Evolutionary conservation across 371 early-diverging fungal genomes (phyloP), one percentile per base, ranked within the genome.

Genomic region (Mucor velutinosus): DNA sequence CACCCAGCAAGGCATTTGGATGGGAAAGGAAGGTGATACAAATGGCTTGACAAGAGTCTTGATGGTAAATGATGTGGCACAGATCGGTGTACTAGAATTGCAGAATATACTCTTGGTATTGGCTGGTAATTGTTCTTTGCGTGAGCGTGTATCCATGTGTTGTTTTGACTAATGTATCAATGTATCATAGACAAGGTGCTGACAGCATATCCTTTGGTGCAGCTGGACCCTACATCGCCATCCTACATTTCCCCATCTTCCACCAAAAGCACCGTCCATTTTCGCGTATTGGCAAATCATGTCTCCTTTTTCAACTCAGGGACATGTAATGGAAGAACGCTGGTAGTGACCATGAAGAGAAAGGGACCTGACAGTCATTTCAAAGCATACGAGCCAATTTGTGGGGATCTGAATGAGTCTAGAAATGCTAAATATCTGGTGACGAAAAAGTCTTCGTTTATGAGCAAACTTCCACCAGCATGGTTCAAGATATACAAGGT

Each of bases 251-350:
- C 74, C 78, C 8, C 56, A 77, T 37, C 78, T 75, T 21, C 71
- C 76, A 51, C 70, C 74, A 63, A 89, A 87, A 65, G 72, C 32
- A 3, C 33, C 5, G 19, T 51, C 12, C 25, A 25, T 12, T 51
- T 51, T 27, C 82, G 17, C 77, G 87, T 10, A 87, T 88, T 63
- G 87, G 91, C 64, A 85, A 87, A 83, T 7, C 82, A 84, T 45
- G 82, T 89, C 10, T 79, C 86, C 58, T 96, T 93, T 72, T 94
- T 96, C 84, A 91, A 92, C 68, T 86, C 86, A 17, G 97, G 97
- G 1, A 78, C 88, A 19, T 93, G 88, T 69, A 81, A 84, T 64
- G 88, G 88, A 47, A 72, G 83, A 58, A 84, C 89, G 3, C 74
- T 95, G 5, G 85, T 97, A 15, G 84, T 89, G 35, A 77, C 87